Evolutionary conservation across 768 basidiomycete genomes (phyloP).

Genomic region (Wakefieldia striispora): DNA sequence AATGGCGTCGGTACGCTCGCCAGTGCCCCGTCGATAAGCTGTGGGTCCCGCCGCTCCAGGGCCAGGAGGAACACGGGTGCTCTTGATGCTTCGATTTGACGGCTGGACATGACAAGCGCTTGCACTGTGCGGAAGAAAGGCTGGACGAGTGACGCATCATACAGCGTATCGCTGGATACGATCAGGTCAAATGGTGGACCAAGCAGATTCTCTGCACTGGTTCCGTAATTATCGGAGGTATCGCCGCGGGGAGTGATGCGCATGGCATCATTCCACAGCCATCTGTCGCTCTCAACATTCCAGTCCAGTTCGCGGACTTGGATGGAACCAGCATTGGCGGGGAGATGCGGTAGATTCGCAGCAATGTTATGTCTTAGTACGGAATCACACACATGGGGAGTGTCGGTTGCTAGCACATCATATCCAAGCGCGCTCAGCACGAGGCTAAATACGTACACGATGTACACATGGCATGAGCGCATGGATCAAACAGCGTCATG

Average conservation of each 20-base stretch:
- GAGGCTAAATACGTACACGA: constrained; percentile 31
- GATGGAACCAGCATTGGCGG: constrained; percentile 42
- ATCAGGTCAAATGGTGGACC: constrained; percentile 72
- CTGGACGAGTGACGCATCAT: constrained; percentile 53
- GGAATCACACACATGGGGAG: constrained; percentile 55
- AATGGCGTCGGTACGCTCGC: constrained; percentile 57
- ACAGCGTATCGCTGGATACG: constrained; percentile 81
- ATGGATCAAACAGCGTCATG: not conserved
- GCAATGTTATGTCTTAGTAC: constrained; percentile 65
- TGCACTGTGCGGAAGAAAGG: constrained; percentile 73
- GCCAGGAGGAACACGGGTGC: constrained; percentile 41
- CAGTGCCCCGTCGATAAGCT: constrained; percentile 57
- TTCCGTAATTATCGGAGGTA: constrained; percentile 12
- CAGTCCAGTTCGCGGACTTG: constrained; percentile 71
- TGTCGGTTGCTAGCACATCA: constrained; percentile 77
- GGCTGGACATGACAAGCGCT: constrained; percentile 39
- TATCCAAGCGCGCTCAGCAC: constrained; percentile 67
- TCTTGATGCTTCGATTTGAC: not conserved
- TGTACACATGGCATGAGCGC: not conserved
- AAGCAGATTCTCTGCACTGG: constrained; percentile 27
- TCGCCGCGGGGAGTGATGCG: constrained; percentile 37
- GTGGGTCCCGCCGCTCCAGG: constrained; percentile 76
- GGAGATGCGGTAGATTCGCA: constrained; percentile 39
- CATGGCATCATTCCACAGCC: constrained; percentile 47
- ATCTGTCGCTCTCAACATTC: constrained; percentile 52